A percentile compares a stretch with the other conserved stretches of the same genome.
Evolutionary conservation across 2,329 filamentous ascomycete species (phyloP).

Genomic region (Endothia cerciana): DNA sequence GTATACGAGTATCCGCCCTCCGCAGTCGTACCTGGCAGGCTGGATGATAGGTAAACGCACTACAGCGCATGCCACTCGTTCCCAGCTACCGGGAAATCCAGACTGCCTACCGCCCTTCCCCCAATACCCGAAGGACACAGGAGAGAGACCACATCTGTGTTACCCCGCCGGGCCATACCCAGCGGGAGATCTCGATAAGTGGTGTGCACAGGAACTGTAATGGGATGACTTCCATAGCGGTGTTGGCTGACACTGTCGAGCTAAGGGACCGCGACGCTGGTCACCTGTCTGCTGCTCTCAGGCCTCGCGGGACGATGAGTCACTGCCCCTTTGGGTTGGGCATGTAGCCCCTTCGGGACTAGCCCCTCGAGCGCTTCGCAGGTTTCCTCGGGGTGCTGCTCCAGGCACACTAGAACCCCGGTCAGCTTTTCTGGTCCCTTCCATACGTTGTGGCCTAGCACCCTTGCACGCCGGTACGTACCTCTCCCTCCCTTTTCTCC

Average conservation of each 20-base stretch:
- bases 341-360: neutral
- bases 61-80: too few relatives aligned
- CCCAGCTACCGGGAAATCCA: too few relatives aligned
- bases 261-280: neutral
- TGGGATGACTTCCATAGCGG: neutral
- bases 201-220: neutral
- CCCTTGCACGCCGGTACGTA: constrained; percentile 4
- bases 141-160: neutral
- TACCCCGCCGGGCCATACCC: neutral
- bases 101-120: neutral
- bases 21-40: neutral
- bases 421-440: constrained; percentile 9
- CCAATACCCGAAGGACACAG: neutral
- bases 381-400: neutral
- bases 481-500: neutral
- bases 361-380: neutral
- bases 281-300: constrained; percentile 5
- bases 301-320: neutral
- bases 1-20: neutral
- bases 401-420: constrained; percentile 6
- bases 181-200: constrained; percentile 8
- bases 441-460: constrained; percentile 11
- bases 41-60: too few relatives aligned
- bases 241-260: constrained; percentile 1
- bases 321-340: constrained; percentile 3